Base-by-base conservation (phyloP, 345 rosid species). In the Odontarrhena argentea region DNA sequence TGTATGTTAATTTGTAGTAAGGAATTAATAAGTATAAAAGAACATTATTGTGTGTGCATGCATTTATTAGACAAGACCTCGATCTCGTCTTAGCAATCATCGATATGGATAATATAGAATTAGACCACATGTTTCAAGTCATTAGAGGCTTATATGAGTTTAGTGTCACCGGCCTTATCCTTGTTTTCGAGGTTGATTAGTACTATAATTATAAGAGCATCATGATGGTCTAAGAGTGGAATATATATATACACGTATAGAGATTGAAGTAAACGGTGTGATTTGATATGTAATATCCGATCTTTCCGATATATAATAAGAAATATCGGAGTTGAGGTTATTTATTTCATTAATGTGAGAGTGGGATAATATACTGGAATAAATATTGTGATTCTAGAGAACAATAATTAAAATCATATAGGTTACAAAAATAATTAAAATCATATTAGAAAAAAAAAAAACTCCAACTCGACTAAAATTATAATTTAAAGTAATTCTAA, bases 161-260 rank as follows among this genome's bases (percentile, higher is more conserved):
- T 63, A 63, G 64, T 55, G 59, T 52, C 76, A 71, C 56, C 32
- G 32, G 32, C 46, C 75, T 71, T 63, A 71, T 71, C 68, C 36
- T 4, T 32, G 36, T 5, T 4, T 43, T 22, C 36, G 35, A 49
- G 11, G 37, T 48, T 47, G 12, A 35, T 12, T 22, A 48, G 18
- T 62, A 18, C 22, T 18, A 18, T 18, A 18, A 18, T 18, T 18
- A 18, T 18, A 18, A 18, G 22, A 18, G 22, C 22, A 18, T 18
- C 22, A 18, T 18, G 22, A 18, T 18, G 22, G 22, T 8, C 5
- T 28, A 59, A 42, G 48, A 26, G 38, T 42, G 8, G 2, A n/a
- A 58, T 40, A 24, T 7, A 2, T n/a, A 28, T 40, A 24, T 7
- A 2, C 8, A 28, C 2, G 8, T 4, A 28, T 42, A 42, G 13